Evolutionary conservation across 345 rosid genomes (phyloP).

Genomic region (Eucalyptus sp.): DNA sequence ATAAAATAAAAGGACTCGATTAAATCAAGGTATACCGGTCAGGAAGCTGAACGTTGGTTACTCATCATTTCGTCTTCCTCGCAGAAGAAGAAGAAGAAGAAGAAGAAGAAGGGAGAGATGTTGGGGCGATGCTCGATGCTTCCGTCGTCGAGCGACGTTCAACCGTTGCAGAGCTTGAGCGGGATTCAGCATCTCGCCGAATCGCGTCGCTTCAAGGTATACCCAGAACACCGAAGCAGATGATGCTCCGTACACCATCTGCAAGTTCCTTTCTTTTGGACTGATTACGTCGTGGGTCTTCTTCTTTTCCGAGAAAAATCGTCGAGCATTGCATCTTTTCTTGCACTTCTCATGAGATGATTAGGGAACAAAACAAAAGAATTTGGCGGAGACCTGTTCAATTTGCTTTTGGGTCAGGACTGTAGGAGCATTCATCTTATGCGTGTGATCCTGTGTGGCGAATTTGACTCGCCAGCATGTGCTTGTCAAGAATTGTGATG

Average conservation of each 20-base stretch:
- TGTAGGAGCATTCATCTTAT: neutral
- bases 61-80: neutral
- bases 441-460: neutral
- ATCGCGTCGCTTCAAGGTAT: constrained; percentile 74
- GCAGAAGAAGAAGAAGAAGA: neutral
- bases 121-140: constrained; percentile 14
- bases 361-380: too few relatives aligned
- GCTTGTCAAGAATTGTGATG: neutral
- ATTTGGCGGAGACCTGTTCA: neutral
- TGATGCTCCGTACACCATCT: neutral
- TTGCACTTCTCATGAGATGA: neutral
- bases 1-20: neutral
- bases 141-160: constrained; percentile 12
- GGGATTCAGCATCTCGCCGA: constrained; percentile 61
- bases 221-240: neutral
- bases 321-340: neutral
- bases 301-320: neutral
- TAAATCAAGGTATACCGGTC: accelerated
- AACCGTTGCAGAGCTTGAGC: constrained; percentile 40
- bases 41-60: neutral
- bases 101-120: neutral
- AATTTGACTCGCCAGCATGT: neutral
- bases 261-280: neutral
- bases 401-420: neutral
- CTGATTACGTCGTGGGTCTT: neutral